Evolutionary conservation across 2,329 filamentous ascomycete genomes (phyloP).

Genomic region (Dactylellina leptospora): DNA sequence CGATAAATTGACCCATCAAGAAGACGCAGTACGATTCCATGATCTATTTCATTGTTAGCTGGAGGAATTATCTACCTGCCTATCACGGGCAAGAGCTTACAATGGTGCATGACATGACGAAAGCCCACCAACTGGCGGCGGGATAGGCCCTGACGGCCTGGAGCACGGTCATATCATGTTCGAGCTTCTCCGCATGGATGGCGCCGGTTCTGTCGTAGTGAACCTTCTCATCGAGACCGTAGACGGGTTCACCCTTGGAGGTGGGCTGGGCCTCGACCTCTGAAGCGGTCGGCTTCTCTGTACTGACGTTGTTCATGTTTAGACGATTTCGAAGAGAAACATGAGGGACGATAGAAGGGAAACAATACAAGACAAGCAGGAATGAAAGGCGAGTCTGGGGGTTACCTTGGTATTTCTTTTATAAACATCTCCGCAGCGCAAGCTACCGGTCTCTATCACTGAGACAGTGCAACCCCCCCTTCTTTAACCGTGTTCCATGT

Average conservation of each 20-base stretch:
- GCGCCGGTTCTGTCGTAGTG: slow-evolving; percentile 57
- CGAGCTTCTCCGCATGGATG: slow-evolving; percentile 62
- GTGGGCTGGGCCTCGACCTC: slow-evolving; percentile 59
- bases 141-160: slow-evolving; percentile 66
- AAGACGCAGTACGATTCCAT: slow-evolving; percentile 61
- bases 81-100: slow-evolving; percentile 60
- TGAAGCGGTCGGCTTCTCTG: slow-evolving; percentile 58
- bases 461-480: not conserved
- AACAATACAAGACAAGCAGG: slow-evolving; percentile 14
- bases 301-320: slow-evolving; percentile 59
- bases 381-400: slow-evolving; percentile 17
- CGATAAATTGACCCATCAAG: slow-evolving; percentile 61
- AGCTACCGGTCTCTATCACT: slow-evolving; percentile 18
- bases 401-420: slow-evolving; percentile 32
- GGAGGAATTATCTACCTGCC: slow-evolving; percentile 55
- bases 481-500: slow-evolving; percentile 23
- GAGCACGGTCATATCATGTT: slow-evolving; percentile 65
- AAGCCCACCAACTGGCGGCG: slow-evolving; percentile 67
- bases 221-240: slow-evolving; percentile 58
- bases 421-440: slow-evolving; percentile 20
- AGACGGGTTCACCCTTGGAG: slow-evolving; percentile 57
- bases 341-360: slow-evolving; percentile 42
- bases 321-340: slow-evolving; percentile 55
- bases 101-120: slow-evolving; percentile 68
- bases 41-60: slow-evolving; percentile 62